Percentiles rank a stretch among this genome's conserved stretches.
phyloP scores from a whole-genome alignment of 2,329 filamentous ascomycete species.

The Acrodontium crateriforme region DNA sequence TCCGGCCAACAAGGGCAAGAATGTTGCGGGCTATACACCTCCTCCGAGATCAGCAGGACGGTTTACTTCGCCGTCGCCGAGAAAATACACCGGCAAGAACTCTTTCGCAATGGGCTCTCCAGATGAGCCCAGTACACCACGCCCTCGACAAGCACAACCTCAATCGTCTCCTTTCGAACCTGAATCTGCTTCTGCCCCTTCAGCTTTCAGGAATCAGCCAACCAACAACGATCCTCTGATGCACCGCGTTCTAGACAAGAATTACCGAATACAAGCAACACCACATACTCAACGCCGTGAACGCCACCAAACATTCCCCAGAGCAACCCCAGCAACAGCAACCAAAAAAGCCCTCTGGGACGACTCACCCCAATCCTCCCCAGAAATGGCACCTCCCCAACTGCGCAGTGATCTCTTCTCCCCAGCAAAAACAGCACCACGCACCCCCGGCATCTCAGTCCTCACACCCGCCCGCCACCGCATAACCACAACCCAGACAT shows the following conservation, averaged over 20 bases:
- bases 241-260: slow-evolving; percentile 88
- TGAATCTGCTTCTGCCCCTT: slow-evolving; percentile 29
- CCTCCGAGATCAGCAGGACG: slow-evolving; percentile 12
- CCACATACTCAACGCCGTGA: slow-evolving; percentile 42
- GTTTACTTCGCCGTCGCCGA: slow-evolving; percentile 21
- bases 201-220: slow-evolving; percentile 16
- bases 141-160: slow-evolving; percentile 7
- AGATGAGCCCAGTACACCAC: slow-evolving; percentile 18
- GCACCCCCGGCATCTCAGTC: slow-evolving; percentile 75
- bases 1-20: slow-evolving; percentile 19
- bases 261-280: slow-evolving; percentile 84
- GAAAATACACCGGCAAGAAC: slow-evolving; percentile 29
- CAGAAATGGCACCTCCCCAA: slow-evolving; percentile 67
- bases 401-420: slow-evolving; percentile 71
- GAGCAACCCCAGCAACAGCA: slow-evolving; percentile 26
- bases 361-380: slow-evolving; percentile 36
- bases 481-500: slow-evolving; percentile 14
- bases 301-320: slow-evolving; percentile 11
- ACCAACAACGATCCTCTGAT: slow-evolving; percentile 60
- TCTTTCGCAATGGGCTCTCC: slow-evolving; percentile 9
- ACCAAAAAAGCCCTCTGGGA: slow-evolving; percentile 21
- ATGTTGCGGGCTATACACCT: slow-evolving; percentile 11
- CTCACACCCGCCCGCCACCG: slow-evolving; percentile 44
- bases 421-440: slow-evolving; percentile 29
- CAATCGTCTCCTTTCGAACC: slow-evolving; percentile 39